phyloP scores from a whole-genome alignment of 2,329 filamentous ascomycete species.

The Trichoderma gracile region DNA sequence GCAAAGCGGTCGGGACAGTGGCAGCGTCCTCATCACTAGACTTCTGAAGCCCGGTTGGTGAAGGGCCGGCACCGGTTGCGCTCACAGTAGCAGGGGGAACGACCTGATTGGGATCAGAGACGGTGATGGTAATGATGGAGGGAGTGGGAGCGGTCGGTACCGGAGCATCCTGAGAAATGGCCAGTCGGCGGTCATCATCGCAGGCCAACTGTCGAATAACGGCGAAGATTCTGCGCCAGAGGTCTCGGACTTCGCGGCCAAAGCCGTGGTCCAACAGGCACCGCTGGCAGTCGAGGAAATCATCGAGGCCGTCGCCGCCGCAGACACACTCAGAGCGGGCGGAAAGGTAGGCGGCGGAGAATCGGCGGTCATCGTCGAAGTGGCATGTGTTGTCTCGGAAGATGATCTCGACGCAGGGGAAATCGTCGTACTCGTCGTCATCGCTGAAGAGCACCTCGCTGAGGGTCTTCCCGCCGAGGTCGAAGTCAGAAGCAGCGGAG shows the following conservation, averaged over 20 bases:
- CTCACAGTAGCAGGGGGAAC: neutral
- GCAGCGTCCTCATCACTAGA: neutral
- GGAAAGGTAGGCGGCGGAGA: conserved; percentile 24
- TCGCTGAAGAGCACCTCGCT: too few relatives aligned
- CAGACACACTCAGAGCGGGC: conserved; percentile 43
- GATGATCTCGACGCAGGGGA: conserved; percentile 36
- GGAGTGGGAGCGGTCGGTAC: conserved; percentile 24
- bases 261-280: conserved; percentile 46
- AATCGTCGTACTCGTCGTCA: neutral
- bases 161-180: conserved; percentile 35
- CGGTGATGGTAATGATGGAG: conserved; percentile 34
- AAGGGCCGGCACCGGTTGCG: too few relatives aligned
- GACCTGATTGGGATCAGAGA: neutral
- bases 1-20: neutral
- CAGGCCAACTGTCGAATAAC: conserved; percentile 11
- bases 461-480: conserved; percentile 17
- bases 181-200: conserved; percentile 41
- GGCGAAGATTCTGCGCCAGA: conserved; percentile 40
- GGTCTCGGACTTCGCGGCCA: conserved; percentile 39
- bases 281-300: conserved; percentile 46
- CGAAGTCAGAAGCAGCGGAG: conserved; percentile 19
- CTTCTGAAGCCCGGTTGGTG: neutral
- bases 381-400: conserved; percentile 37
- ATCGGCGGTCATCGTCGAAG: conserved; percentile 33
- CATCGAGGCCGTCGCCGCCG: conserved; percentile 45